A percentile compares a stretch with the other conserved stretches of the same genome.
Conservation (phyloP, 768 basidiomycete genomes). For the Leucocoprinus leucothites region DNA sequence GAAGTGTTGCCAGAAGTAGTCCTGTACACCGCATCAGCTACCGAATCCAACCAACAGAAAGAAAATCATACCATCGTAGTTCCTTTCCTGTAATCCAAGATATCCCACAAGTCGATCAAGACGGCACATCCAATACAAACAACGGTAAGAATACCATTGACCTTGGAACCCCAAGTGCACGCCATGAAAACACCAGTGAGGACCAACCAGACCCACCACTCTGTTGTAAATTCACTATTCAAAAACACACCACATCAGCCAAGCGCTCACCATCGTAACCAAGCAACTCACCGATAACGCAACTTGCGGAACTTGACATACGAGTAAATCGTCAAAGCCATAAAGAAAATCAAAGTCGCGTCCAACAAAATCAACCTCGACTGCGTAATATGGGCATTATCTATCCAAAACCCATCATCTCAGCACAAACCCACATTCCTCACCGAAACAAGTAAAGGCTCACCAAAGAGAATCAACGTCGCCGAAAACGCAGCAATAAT, state of each 20-base stretch:
- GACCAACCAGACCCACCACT: conserved; percentile 95
- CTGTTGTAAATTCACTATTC: conserved; percentile 74
- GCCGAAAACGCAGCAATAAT: conserved; percentile 91
- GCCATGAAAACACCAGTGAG: conserved; percentile 93
- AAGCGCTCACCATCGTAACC: conserved; percentile 5
- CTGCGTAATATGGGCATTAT: conserved; percentile 94
- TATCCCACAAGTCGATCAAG: conserved; percentile 89
- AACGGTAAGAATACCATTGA: conserved; percentile 94
- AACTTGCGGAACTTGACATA: conserved; percentile 95
- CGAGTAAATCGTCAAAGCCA: conserved; percentile 87
- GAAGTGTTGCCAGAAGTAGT: conserved; percentile 89
- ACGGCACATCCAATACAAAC: conserved; percentile 87
- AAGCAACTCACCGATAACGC: conserved; percentile 67
- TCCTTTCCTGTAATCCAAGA: conserved; percentile 79
- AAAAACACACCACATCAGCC: background rate
- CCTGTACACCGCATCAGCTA: conserved; percentile 39
- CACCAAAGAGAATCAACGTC: conserved; percentile 82
- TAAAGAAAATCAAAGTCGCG: conserved; percentile 92
- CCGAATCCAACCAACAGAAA: conserved; percentile 7
- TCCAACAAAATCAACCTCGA: conserved; percentile 97
- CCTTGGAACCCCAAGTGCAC: conserved; percentile 96
- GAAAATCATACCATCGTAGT: conserved; percentile 62
- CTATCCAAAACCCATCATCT: conserved; percentile 35
- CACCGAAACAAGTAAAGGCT: conserved; percentile 26
- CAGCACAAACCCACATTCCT: background rate